Base-by-base conservation (phyloP, 139 green algal genomes). In the Chara braunii region DNA sequence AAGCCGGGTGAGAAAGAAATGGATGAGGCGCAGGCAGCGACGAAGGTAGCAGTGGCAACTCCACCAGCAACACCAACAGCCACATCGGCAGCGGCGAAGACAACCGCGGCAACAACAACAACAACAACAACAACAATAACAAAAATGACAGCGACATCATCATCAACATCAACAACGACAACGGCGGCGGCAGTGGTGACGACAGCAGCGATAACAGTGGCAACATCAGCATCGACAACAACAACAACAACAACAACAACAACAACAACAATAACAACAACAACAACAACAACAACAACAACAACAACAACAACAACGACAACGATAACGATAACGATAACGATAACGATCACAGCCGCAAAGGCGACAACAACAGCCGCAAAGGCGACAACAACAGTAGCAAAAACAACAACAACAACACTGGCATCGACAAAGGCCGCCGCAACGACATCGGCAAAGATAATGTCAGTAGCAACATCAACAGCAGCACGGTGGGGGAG, bases 101-200 rank as follows among this genome's bases (percentile, higher is more conserved):
- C n/a, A n/a, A n/a, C n/a, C n/a, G n/a, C n/a, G n/a, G n/a, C n/a
- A n/a, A n/a, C n/a, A n/a, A n/a, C n/a, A n/a, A n/a, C n/a, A n/a
- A n/a, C n/a, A n/a, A n/a, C 40, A 48, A n/a, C 18, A 18, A 48
- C 40, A 48, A 48, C 40, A 48, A 48, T 18, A 18, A 48, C 40
- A 48, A 48, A 18, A 48, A 48, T 48, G 14, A 18, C 14, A 18
- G 40, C 14, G 18, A 48, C n/a, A 18, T 18, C 40, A 48, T 18
- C 18, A 48, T 48, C 18, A 48, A 48, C 18, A 48, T 48, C 40
- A 48, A 48, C 40, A 48, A 48, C 18, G 40, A 48, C 40, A 48
- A 48, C 18, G 40, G 18, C 40, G 18, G 18, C 40, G 40, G 18
- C 40, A 18, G 40, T 18, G 18, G 40, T 18, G 40, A 18, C 40